A percentile compares a stretch with the other conserved stretches of the same genome.
Conservation (phyloP, 164 flowering plant genomes). For the Vitis rotundifolia region DNA sequence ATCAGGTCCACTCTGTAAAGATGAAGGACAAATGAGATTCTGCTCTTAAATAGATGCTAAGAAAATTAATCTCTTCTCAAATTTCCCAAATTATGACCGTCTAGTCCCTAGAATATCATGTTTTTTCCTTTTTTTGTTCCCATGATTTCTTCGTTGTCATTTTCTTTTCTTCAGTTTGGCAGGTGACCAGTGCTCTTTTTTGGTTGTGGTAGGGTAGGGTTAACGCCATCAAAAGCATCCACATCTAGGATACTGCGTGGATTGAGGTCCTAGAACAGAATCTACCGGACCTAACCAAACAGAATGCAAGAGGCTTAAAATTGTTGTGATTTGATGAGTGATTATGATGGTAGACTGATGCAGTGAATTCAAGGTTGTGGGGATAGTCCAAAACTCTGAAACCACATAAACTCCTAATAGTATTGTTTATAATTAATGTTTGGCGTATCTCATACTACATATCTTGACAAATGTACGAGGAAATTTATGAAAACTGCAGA, state of each 20-base stretch:
- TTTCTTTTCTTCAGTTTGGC: no score
- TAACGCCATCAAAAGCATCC: background rate
- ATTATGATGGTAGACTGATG: background rate
- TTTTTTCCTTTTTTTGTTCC: no score
- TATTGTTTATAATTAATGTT: no score
- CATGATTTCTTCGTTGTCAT: no score
- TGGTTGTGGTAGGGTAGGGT: no score
- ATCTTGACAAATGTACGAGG: background rate
- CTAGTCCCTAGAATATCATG: no score
- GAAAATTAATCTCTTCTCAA: background rate
- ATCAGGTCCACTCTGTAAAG: slow-evolving; percentile 77
- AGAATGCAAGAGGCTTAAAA: background rate
- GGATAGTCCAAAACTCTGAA: no score
- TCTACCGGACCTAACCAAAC: background rate
- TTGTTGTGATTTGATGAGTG: background rate
- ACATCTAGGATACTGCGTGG: background rate
- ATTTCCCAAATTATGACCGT: background rate
- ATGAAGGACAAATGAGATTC: background rate
- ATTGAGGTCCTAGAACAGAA: background rate
- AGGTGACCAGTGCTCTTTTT: no score
- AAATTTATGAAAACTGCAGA: background rate
- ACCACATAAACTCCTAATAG: no score
- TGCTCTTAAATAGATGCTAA: background rate
- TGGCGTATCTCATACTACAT: no score
- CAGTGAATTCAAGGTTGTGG: background rate